These are phyloP conservation scores for Aphanoascus verrucosus DNA, from an alignment of 2,329 filamentous ascomycete genomes.

Conservation along the genomic window DNA sequence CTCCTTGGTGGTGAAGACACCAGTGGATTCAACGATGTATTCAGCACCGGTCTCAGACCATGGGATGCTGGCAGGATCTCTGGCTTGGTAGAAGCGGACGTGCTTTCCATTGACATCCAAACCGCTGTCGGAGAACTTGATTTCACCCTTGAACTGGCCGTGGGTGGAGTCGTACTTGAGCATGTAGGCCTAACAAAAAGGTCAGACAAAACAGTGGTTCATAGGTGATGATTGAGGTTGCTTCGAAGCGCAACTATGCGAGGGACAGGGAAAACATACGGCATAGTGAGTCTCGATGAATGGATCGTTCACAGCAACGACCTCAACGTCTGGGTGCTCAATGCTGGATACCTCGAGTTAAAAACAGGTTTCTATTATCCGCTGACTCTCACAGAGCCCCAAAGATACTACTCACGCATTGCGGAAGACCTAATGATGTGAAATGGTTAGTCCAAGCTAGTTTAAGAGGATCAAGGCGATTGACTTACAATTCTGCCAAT, in stretches of 20 bases:
- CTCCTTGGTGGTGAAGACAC: conserved; percentile 97
- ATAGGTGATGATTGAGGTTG: neutral
- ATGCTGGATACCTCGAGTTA: conserved; percentile 39
- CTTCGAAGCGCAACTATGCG: neutral
- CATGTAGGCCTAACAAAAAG: conserved; percentile 75
- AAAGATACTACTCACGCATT: conserved; percentile 60
- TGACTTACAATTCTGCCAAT: conserved; percentile 77
- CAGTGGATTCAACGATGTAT: conserved; percentile 95
- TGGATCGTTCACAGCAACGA: conserved; percentile 97
- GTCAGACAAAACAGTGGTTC: conserved; percentile 12
- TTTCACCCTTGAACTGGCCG: conserved; percentile 88
- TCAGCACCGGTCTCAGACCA: conserved; percentile 78
- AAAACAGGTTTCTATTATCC: neutral
- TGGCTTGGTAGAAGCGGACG: conserved; percentile 89
- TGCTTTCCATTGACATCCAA: conserved; percentile 89
- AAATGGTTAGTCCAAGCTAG: conserved; percentile 18
- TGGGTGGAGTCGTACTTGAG: conserved; percentile 98
- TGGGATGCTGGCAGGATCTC: conserved; percentile 79
- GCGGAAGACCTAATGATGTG: conserved; percentile 61
- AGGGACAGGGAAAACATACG: conserved; percentile 51
- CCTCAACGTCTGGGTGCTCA: conserved; percentile 77
- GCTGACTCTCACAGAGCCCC: neutral
- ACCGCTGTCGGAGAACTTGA: conserved; percentile 60
- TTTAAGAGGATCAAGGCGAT: neutral
- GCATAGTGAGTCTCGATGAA: conserved; percentile 98